Evolutionary conservation across 2,329 filamentous ascomycete genomes (phyloP).

Genomic region (Leptodontidium sp.): DNA sequence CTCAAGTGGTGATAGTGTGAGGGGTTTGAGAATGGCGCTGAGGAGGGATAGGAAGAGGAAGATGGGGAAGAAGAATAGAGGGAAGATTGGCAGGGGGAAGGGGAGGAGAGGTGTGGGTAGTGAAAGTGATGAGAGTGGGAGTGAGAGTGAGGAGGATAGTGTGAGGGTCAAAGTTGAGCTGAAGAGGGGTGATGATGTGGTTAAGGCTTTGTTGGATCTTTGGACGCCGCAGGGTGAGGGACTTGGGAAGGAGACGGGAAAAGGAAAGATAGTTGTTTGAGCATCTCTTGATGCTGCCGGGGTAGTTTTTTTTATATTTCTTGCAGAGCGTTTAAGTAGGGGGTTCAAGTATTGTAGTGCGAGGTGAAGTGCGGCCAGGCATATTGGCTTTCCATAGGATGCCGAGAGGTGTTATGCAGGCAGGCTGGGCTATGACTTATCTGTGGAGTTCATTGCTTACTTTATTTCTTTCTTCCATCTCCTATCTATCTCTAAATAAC

Average conservation of each 20-base stretch:
- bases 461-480: too few species aligned
- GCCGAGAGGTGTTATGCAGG: too few species aligned
- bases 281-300: background rate
- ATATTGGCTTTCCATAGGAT: too few species aligned
- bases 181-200: constrained; percentile 34
- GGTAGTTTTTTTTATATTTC: background rate
- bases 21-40: constrained; percentile 23
- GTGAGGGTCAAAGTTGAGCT: constrained; percentile 31
- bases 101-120: constrained; percentile 6
- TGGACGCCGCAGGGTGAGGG: constrained; percentile 28
- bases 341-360: too few species aligned
- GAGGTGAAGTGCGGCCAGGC: too few species aligned
- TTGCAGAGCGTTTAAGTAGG: too few species aligned
- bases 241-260: background rate
- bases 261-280: background rate
- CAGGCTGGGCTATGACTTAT: too few species aligned
- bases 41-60: constrained; percentile 16
- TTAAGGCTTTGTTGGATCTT: constrained; percentile 30
- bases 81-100: background rate
- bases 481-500: too few species aligned
- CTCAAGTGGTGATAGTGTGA: constrained; percentile 21
- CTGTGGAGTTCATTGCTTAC: too few species aligned
- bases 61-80: background rate
- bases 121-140: background rate
- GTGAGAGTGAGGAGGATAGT: constrained; percentile 26